These are phyloP conservation scores for Curvularia lunata DNA, from an alignment of 2,329 filamentous ascomycete genomes.

Conservation along the genomic window DNA sequence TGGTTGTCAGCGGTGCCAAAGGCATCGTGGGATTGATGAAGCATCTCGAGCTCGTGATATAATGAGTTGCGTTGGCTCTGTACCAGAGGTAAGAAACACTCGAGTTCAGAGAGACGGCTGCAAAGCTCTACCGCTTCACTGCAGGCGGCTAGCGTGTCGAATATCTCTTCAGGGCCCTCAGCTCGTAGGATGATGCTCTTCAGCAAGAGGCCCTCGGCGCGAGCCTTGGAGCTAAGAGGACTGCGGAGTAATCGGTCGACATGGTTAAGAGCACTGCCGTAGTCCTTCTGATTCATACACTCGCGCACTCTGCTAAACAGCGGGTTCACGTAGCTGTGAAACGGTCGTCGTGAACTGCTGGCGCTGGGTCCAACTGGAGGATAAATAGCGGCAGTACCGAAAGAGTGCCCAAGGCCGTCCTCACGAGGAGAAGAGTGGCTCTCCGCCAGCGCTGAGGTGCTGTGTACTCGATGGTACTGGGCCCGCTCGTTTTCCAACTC, in stretches of 20 bases:
- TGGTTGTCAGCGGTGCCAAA: constrained; percentile 21
- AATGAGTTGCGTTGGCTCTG: constrained; percentile 37
- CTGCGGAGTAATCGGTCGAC: constrained; percentile 36
- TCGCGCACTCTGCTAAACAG: constrained; percentile 30
- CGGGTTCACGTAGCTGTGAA: constrained; percentile 17
- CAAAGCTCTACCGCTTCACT: constrained; percentile 42
- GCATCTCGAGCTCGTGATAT: constrained; percentile 32
- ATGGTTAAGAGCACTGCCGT: constrained; percentile 32
- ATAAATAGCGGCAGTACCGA: constrained; percentile 25
- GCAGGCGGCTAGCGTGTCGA: constrained; percentile 40
- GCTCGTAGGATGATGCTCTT: constrained; percentile 38
- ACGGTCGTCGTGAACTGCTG: not conserved
- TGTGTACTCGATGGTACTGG: constrained; percentile 22
- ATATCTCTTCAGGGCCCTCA: constrained; percentile 31
- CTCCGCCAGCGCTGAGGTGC: constrained; percentile 3
- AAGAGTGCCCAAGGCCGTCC: constrained; percentile 17
- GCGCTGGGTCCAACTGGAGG: not conserved
- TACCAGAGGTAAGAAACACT: constrained; percentile 31
- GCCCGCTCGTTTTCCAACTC: constrained; percentile 42
- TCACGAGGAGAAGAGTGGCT: not conserved
- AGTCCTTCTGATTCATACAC: constrained; percentile 26
- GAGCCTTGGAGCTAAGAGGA: constrained; percentile 32
- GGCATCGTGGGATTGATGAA: constrained; percentile 30
- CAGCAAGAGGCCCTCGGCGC: constrained; percentile 38
- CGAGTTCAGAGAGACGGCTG: constrained; percentile 27